Base-by-base conservation (phyloP, 2,329 filamentous ascomycete genomes). In the Metarhizium album region DNA sequence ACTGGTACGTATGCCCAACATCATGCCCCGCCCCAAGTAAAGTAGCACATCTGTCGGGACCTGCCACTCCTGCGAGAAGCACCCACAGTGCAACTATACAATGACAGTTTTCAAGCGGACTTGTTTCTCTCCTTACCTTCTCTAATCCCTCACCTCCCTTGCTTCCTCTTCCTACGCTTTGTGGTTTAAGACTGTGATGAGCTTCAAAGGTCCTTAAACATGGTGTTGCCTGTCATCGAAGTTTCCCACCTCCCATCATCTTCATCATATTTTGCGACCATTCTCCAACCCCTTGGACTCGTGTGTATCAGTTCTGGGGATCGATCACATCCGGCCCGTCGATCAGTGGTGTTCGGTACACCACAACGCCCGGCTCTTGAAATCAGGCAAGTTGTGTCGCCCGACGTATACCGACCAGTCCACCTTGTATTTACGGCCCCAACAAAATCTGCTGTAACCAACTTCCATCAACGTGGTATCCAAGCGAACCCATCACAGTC, bases 181-280 rank as follows among this genome's bases (percentile, higher is more conserved):
- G 27, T 29, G 27, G 11, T 29, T 14, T 35, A 35, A 35, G 11
- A 35, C 33, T 35, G 14, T 16, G 33, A 13, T 14, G 33, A n/a
- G n/a, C 16, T 20, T 20, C 11, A 43, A 24, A 43, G 37, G 27
- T 29, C 4, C 20, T 53, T 57, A 52, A 56, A 53, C 49, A 63
- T 64, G 57, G 70, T 71, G 64, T 62, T 75, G 55, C 76, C 79
- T 46, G 73, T 73, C 56, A 62, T 82, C 57, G 73, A 80, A 62
- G 89, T 95, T 62, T 83, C 82, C 54, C 83, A 90, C 66, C 80
- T 95, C 49, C 80, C 88, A 50, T 81, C 83, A 35, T 86, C 89
- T 3, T 82, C 85, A 47, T 93, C 88, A 7, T 95, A 94, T 72
- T 95, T 89, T 68, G 79, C 90, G 22, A 79, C 86, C 55, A 76